Evolutionary conservation across 306 rosid genomes (phyloP), one percentile per base, ranked within the genome.

Genomic region (Crataegus laevigata): DNA sequence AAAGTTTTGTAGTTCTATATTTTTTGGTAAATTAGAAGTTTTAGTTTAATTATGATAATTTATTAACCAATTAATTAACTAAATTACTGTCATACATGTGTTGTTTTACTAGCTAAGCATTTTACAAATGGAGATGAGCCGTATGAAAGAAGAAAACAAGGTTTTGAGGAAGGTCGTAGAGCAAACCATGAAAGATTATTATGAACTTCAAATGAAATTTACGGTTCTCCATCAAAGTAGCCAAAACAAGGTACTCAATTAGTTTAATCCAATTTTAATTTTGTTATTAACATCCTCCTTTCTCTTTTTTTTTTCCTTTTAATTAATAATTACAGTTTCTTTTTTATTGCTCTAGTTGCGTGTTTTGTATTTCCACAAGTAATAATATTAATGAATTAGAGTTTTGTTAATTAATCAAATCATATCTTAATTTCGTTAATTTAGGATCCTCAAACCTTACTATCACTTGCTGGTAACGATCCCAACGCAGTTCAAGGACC

Each of bases 141-240:
- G 82, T 19, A 83, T 94, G 90, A 94, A 94, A 73, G 98, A 94
- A 78, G 97, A 94, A 82, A 94, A 94, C 81, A 86, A 80, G 59
- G 84, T 74, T 28, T 77, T 94, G 78, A 91, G 87, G 83, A 86
- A 79, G 81, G 93, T 86, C 29, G 91, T 94, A 59, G 97, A 94
- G 75, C 84, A 90, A 82, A 90, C 92, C 25, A 89, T 84, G 89
- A 94, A 94, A 80, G 93, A 91, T 28, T 90, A 94, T 52, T 74
- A 79, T 63, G 90, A 91, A 83, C 96, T 94, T 51, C 91, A 94
- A 71, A 82, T 81, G 82, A 90, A 90, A 85, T 81, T 90, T 45
- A 74, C 89, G 32, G 73, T 73, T 78, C 40, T 89, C 25, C 93
- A 92, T 45, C 89, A 90, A 77, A 88, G 83, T 74, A 81, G 70